Evolutionary conservation across 345 rosid genomes (phyloP).

Genomic region (Trapa incisa): DNA sequence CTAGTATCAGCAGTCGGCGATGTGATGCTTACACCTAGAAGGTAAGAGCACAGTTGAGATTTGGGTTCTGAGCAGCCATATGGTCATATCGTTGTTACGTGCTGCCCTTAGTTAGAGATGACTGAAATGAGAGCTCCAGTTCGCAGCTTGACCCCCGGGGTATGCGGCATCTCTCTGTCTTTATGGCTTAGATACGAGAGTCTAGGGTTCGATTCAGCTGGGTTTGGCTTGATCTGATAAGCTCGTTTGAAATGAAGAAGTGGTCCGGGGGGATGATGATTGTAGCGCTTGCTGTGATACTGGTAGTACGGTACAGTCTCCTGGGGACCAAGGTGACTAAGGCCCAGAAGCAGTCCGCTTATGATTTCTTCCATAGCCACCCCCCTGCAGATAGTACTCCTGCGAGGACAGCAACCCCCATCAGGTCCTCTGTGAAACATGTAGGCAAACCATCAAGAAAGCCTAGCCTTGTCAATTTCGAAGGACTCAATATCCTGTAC

Average conservation of each 20-base stretch:
- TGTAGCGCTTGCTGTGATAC: constrained; percentile 40
- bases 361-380: constrained; percentile 32
- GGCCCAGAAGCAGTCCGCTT: constrained; percentile 26
- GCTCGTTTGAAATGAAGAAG: constrained; percentile 33
- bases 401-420: constrained; percentile 8
- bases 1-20: no score
- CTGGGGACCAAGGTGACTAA: constrained; percentile 22
- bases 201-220: background rate
- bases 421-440: constrained; percentile 13
- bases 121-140: background rate
- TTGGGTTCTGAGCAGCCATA: background rate
- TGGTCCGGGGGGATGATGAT: constrained; percentile 69
- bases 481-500: constrained; percentile 52
- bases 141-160: background rate
- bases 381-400: constrained; percentile 24
- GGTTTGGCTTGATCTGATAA: background rate
- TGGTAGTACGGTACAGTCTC: constrained; percentile 40
- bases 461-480: constrained; percentile 28
- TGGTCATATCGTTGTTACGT: background rate
- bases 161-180: background rate
- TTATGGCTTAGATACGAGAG: background rate
- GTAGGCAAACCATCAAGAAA: constrained; percentile 15
- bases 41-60: background rate
- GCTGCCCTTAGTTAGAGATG: background rate
- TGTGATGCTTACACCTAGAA: background rate